A percentile compares a stretch with the other conserved stretches of the same genome.
These are phyloP conservation scores for Trichoderma reesei DNA, from an alignment of 495 filamentous ascomycete genomes.

Conservation along the genomic window DNA sequence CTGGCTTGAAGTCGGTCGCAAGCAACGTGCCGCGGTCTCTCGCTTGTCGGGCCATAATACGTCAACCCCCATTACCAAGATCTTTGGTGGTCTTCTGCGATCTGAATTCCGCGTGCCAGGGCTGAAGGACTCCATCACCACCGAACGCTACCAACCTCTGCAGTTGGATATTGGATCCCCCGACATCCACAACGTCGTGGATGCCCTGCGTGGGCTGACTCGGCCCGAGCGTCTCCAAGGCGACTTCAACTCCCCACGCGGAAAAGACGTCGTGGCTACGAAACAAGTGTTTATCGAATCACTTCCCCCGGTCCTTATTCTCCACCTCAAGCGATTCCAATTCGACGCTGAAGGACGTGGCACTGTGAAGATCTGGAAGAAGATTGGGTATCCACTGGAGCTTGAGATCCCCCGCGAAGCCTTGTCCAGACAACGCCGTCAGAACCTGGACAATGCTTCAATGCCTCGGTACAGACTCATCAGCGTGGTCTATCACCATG, in stretches of 20 bases:
- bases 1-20: constrained; percentile 91
- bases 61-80: constrained; percentile 81
- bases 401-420: constrained; percentile 90
- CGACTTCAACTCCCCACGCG: constrained; percentile 75
- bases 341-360: constrained; percentile 78
- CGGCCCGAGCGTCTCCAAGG: constrained; percentile 75
- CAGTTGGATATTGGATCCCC: constrained; percentile 87
- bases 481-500: constrained; percentile 95
- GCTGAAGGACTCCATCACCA: constrained; percentile 77
- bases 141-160: constrained; percentile 87
- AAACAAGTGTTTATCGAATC: constrained; percentile 96
- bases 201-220: constrained; percentile 79
- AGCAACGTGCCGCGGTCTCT: constrained; percentile 79
- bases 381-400: constrained; percentile 87
- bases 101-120: constrained; percentile 84
- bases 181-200: constrained; percentile 79
- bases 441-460: constrained; percentile 45
- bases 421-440: constrained; percentile 67
- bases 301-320: constrained; percentile 81
- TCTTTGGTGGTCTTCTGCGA: constrained; percentile 86
- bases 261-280: constrained; percentile 63
- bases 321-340: constrained; percentile 95
- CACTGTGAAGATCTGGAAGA: constrained; percentile 98
- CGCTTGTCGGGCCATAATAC: constrained; percentile 69
- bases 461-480: constrained; percentile 73